Base-by-base conservation (phyloP, 371 early-diverging fungal species). In the Mucor circinelloides region DNA sequence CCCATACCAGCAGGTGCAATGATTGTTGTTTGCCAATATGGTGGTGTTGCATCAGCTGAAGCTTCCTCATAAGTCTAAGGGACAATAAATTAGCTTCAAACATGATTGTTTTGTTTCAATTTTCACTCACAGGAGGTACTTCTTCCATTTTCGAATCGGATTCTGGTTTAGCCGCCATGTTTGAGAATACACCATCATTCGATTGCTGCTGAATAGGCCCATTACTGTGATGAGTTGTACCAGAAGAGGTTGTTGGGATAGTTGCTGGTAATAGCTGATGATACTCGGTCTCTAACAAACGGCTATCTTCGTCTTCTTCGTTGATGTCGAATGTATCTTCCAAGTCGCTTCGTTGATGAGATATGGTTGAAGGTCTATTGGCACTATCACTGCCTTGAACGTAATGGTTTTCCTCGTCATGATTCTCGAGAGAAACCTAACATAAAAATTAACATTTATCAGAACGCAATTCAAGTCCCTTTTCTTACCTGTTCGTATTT, bases 161-260 rank as follows among this genome's bases (percentile, higher is more conserved):
- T 38, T 83, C 75, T 8, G 89, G 88, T 55, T 86, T 87, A 21
- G 88, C 89, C 36, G 85, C 75, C 54, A 89, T 77, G 54, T 87
- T 87, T 15, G 88, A 76, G 60, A 87, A 89, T n/a, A 89, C 89
- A 57, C 89, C 89, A 64, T 89, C 89, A 46, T 76, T 85, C 2
- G 79, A 67, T 42, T 59, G 59, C 23, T 59, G 59, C 5, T 59
- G 59, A 17, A 59, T 38, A 42, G 25, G 42, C 13, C 55, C 38
- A 32, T 52, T 38, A 9, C 21, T 38, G 25, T 25, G 10, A 23
- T 44, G 56, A 23, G 2, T 21, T 21, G 48, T n/a, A 23, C 48
- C 54, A n/a, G 54, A 25, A 50, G 25, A 19, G 56, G n/a, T 27
- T 30, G 23, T 46, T 57, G 54, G 28, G 3, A 52, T 25, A 10